Percentiles rank a stretch among this genome's conserved stretches.
Evolutionary conservation across 2,329 filamentous ascomycete genomes (phyloP).

Genomic region (Colletotrichum aenigma): DNA sequence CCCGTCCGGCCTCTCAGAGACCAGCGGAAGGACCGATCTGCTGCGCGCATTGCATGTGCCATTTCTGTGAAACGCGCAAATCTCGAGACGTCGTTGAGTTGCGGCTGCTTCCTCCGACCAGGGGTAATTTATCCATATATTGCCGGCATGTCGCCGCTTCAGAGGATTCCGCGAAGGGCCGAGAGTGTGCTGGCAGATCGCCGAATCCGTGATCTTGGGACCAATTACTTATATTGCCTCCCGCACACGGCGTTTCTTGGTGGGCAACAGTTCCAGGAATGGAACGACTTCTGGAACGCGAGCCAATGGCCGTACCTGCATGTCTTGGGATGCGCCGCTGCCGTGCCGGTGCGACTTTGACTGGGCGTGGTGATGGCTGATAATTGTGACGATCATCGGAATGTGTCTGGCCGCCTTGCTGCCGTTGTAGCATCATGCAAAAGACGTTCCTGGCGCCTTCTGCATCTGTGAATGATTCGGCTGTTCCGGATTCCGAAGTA

Average conservation of each 20-base stretch:
- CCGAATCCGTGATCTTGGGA: slow-evolving; percentile 8
- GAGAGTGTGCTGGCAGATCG: background rate
- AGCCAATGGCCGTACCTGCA: background rate
- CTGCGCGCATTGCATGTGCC: background rate
- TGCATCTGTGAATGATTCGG: background rate
- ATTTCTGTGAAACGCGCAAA: background rate
- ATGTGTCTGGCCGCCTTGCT: background rate
- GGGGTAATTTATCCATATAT: slow-evolving; percentile 6
- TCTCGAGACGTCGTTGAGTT: slow-evolving; percentile 1
- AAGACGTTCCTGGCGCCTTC: background rate
- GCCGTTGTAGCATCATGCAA: background rate
- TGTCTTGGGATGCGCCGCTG: background rate
- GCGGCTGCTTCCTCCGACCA: slow-evolving; percentile 1
- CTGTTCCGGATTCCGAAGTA: background rate
- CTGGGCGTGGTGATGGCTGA: background rate
- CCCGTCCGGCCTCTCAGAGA: background rate
- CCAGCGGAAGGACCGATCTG: background rate
- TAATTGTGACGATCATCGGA: background rate
- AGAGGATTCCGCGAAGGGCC: background rate
- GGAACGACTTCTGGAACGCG: background rate
- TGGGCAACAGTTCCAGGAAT: background rate
- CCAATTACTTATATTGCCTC: background rate
- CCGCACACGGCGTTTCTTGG: background rate
- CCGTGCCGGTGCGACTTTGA: background rate
- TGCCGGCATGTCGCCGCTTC: slow-evolving; percentile 4